Evolutionary conservation across 306 rosid species (phyloP).

Genomic region (Coriaria nepalensis): DNA sequence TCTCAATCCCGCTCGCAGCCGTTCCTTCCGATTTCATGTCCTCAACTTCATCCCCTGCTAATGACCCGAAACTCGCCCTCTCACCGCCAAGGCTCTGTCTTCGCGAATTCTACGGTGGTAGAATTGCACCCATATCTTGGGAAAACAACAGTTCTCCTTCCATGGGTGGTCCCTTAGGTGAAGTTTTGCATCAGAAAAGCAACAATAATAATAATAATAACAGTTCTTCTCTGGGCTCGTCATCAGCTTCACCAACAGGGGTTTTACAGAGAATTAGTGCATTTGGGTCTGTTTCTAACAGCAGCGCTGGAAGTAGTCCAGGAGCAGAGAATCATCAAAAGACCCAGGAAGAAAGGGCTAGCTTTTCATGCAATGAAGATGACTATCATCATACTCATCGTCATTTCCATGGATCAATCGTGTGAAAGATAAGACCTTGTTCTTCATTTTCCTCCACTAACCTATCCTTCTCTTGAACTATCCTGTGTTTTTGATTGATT

Average conservation of each 20-base stretch:
- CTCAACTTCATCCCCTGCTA: constrained; percentile 37
- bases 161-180: constrained; percentile 87
- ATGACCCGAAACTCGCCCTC: constrained; percentile 36
- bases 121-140: constrained; percentile 58
- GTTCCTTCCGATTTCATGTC: constrained; percentile 32
- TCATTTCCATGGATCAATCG: too few relatives aligned
- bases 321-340: constrained; percentile 42
- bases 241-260: constrained; percentile 49
- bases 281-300: constrained; percentile 66
- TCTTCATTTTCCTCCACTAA: too few relatives aligned
- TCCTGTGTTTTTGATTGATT: too few relatives aligned
- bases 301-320: constrained; percentile 95
- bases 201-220: constrained; percentile 13
- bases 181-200: constrained; percentile 53
- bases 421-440: too few relatives aligned
- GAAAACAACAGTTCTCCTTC: constrained; percentile 24
- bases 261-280: constrained; percentile 54
- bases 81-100: constrained; percentile 51
- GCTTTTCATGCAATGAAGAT: too few relatives aligned
- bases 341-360: constrained; percentile 50
- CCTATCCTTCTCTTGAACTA: too few relatives aligned
- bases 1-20: constrained; percentile 40
- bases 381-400: too few relatives aligned
- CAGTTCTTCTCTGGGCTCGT: constrained; percentile 61
- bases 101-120: constrained; percentile 25